Evolutionary conservation across 768 basidiomycete species (phyloP).

Genomic region (Lactarius akahatsu): DNA sequence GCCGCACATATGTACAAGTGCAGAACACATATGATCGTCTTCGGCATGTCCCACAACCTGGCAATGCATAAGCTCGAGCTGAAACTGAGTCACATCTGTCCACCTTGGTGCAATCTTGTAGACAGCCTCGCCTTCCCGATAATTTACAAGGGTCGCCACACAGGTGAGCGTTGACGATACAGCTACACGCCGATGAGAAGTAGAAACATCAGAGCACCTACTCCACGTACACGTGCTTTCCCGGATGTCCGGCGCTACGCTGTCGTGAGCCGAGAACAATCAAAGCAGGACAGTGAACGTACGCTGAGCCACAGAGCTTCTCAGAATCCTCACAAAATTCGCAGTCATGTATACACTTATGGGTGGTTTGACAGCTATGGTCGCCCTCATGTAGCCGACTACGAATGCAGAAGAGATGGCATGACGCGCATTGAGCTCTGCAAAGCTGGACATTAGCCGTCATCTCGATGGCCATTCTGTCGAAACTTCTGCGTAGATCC

Average conservation of each 20-base stretch:
- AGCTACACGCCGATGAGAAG: constrained; percentile 38
- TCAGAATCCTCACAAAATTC: constrained; percentile 41
- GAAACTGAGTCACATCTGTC: background rate
- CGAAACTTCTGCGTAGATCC: constrained; percentile 46
- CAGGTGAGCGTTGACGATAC: constrained; percentile 48
- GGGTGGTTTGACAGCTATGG: constrained; percentile 53
- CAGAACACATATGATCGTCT: constrained; percentile 53
- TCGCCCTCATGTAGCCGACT: constrained; percentile 44
- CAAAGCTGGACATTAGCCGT: constrained; percentile 50
- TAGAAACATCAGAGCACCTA: no score
- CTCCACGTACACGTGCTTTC: constrained; percentile 50
- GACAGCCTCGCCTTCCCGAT: constrained; percentile 49
- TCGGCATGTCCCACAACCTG: constrained; percentile 52
- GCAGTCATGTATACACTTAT: constrained; percentile 47
- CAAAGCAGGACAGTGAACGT: constrained; percentile 30
- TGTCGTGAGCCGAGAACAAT: background rate
- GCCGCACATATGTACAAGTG: constrained; percentile 56
- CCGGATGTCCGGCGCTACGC: constrained; percentile 56
- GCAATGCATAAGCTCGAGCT: background rate
- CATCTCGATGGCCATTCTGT: constrained; percentile 46
- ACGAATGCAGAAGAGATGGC: constrained; percentile 50
- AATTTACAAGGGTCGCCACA: constrained; percentile 55
- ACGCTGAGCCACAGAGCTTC: constrained; percentile 49
- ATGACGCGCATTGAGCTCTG: constrained; percentile 45
- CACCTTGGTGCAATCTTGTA: constrained; percentile 53